Evolutionary conservation across 73 alveolate genomes (phyloP), one percentile per base, ranked within the genome.

Genomic region (Breviolum minutum): DNA sequence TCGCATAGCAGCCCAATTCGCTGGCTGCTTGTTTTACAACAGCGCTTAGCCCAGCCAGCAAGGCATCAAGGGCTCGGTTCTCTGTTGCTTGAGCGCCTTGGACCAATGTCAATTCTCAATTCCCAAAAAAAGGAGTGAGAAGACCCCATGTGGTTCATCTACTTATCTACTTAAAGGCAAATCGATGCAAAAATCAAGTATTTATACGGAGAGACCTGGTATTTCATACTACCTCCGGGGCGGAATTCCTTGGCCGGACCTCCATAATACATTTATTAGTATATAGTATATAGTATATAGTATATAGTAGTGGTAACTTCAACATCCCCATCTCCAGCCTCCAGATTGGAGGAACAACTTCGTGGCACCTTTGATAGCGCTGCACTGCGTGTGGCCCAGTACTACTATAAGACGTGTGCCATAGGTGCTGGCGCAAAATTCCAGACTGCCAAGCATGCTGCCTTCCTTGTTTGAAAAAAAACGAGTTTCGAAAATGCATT

Each of bases 311-410:
- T 40, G 27, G 11, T 40, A 73, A 73, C 82, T 54, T 73, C 26
- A 77, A 1, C 86, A n/a, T n/a, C 85, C 22, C 63, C 60, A 76
- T 8, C 60, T 76, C 85, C 88, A 6, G 61, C 92, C 92, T 83
- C 92, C 92, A 60, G 92, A 83, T 26, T 83, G 62, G 61, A 83
- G 62, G 26, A 83, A 83, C 92, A 83, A 61, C 92, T 83, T 83
- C 62, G 92, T 83, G 62, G 92, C 92, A 54, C 92, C 76, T 62
- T 20, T 54, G 60, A 83, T 62, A n/a, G 76, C 92, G 13, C 76
- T 83, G 27, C 92, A 83, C 76, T 83, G 92, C 92, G 92, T 83
- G 76, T 83, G 92, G 14, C 92, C 92, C 61, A 83, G 92, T 61
- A 83, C 92, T 76, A 83, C 5, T 24, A 83, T 83, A n/a, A 83